These are phyloP conservation scores for Aschersonia sp. DNA, from an alignment of 2,329 filamentous ascomycete genomes.

Conservation along the genomic window DNA sequence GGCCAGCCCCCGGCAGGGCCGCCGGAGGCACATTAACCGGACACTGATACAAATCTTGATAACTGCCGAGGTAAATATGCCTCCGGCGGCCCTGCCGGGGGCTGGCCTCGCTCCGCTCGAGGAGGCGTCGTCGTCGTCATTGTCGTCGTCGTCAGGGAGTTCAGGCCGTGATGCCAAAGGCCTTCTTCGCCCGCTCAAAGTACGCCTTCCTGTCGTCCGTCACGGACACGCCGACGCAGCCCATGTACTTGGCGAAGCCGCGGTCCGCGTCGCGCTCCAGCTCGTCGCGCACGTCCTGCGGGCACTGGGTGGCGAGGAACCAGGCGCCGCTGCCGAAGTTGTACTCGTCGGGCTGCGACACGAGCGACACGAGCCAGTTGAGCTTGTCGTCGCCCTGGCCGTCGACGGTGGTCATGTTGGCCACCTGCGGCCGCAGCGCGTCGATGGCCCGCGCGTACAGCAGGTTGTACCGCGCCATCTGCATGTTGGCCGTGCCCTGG, in stretches of 20 bases:
- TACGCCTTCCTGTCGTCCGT: conserved; percentile 21
- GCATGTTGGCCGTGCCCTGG: conserved; percentile 54
- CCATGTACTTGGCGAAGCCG: conserved; percentile 31
- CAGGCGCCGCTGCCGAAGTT: conserved; percentile 40
- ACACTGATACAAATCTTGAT: no score
- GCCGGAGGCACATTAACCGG: no score
- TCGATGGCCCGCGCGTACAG: conserved; percentile 30
- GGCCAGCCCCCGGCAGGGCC: no score
- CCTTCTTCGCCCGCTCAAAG: conserved; percentile 30
- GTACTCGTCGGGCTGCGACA: conserved; percentile 29
- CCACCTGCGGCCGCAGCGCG: conserved; percentile 19
- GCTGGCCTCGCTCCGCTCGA: no score
- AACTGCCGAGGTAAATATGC: no score
- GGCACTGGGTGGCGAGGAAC: conserved; percentile 33
- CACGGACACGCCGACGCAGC: conserved; percentile 26
- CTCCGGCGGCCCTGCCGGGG: no score
- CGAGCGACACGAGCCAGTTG: conserved; percentile 26
- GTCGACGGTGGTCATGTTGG: conserved; percentile 12
- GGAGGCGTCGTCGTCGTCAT: background rate
- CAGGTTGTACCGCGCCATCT: conserved; percentile 28
- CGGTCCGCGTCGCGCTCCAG: conserved; percentile 23
- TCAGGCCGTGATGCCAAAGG: conserved; percentile 21
- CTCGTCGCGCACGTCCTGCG: conserved; percentile 11
- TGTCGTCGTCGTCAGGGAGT: background rate
- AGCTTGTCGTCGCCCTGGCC: conserved; percentile 16